Conservation (phyloP, 192 early-diverging fungal genomes). For the Linnemannia zychae region DNA sequence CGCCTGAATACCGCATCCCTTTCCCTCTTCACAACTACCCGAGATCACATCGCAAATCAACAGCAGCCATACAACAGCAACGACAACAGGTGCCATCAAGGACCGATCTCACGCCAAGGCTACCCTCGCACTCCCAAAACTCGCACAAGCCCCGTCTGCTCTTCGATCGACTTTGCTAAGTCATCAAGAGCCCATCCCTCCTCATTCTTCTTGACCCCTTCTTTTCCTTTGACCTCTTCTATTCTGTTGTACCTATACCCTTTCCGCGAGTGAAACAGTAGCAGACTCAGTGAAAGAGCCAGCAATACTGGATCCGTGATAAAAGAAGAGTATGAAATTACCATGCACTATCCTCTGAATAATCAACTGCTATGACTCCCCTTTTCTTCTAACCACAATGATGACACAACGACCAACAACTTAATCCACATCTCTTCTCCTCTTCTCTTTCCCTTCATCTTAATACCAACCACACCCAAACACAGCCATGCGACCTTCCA, state of each 20-base stretch:
- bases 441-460: neutral
- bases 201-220: neutral
- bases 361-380: neutral
- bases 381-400: neutral
- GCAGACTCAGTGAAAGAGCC: no score
- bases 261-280: neutral
- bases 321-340: neutral
- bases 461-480: neutral
- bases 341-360: neutral
- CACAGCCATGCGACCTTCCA: neutral
- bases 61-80: neutral
- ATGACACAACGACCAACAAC: neutral
- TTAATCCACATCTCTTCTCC: neutral
- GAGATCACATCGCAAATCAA: neutral
- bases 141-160: constrained; percentile 4
- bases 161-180: neutral
- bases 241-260: neutral
- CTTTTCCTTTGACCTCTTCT: neutral
- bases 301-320: no score
- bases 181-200: constrained; percentile 8
- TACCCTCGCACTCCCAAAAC: neutral
- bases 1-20: neutral
- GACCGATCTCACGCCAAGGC: neutral
- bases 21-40: neutral
- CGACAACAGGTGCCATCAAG: neutral